phyloP scores from a whole-genome alignment of 805 yeast species.

The Metschnikowia bowlesiae region DNA sequence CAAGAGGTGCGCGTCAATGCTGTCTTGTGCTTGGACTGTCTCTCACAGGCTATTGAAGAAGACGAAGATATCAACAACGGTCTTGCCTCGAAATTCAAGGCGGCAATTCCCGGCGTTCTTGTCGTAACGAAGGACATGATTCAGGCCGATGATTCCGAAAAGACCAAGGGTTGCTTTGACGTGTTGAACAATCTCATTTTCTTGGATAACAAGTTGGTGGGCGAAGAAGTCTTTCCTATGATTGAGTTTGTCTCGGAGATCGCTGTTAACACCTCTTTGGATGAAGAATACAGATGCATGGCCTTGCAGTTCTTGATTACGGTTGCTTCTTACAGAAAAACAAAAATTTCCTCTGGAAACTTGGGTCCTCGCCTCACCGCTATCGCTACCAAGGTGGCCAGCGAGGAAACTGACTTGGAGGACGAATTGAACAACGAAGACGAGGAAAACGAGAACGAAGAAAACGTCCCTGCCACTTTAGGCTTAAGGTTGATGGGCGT shows the following conservation, averaged over 20 bases:
- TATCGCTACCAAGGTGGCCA: conserved; percentile 69
- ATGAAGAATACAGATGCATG: conserved; percentile 77
- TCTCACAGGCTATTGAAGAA: conserved; percentile 65
- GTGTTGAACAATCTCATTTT: conserved; percentile 76
- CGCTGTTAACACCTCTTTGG: conserved; percentile 58
- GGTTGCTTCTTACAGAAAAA: conserved; percentile 72
- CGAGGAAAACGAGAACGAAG: conserved; percentile 92
- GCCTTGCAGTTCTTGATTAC: conserved; percentile 82
- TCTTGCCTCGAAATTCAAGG: conserved; percentile 51
- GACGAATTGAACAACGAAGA: conserved; percentile 74
- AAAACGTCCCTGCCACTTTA: conserved; percentile 69
- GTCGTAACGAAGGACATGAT: conserved; percentile 74
- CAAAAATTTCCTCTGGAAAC: conserved; percentile 73
- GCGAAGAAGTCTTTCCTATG: conserved; percentile 66
- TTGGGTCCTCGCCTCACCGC: conserved; percentile 77
- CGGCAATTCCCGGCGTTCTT: conserved; percentile 74
- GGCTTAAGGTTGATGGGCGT: conserved; percentile 77
- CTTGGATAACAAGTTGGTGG: conserved; percentile 73
- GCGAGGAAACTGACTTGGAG: conserved; percentile 72
- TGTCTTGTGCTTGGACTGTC: conserved; percentile 71
- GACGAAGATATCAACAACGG: conserved; percentile 43
- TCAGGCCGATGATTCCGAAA: conserved; percentile 62
- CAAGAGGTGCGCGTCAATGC: conserved; percentile 77
- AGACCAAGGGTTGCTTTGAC: conserved; percentile 73
- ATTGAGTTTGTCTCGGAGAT: conserved; percentile 73